Conservation (phyloP, 2,329 filamentous ascomycete species). For the Aspergillus floridensis region DNA sequence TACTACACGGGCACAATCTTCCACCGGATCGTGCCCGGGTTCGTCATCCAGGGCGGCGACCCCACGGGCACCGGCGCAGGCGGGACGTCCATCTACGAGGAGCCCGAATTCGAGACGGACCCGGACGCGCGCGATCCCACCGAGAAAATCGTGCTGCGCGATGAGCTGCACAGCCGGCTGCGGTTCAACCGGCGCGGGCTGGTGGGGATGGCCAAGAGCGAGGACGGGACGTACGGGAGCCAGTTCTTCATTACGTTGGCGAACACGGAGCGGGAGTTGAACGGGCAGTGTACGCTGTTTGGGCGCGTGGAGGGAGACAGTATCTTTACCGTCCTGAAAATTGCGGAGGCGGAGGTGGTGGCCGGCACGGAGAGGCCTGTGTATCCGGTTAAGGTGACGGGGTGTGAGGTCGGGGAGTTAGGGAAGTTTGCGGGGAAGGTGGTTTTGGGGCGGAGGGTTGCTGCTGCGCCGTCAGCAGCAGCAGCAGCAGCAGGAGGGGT, state of each 20-base stretch:
- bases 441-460: slow-evolving; percentile 32
- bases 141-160: slow-evolving; percentile 66
- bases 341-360: slow-evolving; percentile 81
- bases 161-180: slow-evolving; percentile 88
- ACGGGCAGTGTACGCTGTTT: slow-evolving; percentile 89
- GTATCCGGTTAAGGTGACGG: slow-evolving; percentile 74
- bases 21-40: slow-evolving; percentile 86
- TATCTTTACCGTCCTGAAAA: slow-evolving; percentile 92
- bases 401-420: slow-evolving; percentile 46
- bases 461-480: slow-evolving; percentile 16
- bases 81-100: slow-evolving; percentile 88
- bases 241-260: slow-evolving; percentile 96
- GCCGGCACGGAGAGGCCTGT: slow-evolving; percentile 77
- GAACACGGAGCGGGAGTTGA: slow-evolving; percentile 75
- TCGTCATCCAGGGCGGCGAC: slow-evolving; percentile 92
- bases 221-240: slow-evolving; percentile 76
- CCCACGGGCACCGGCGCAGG: slow-evolving; percentile 89
- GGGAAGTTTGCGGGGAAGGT: slow-evolving; percentile 47
- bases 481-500: slow-evolving; percentile 28
- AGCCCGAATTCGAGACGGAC: slow-evolving; percentile 58
- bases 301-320: slow-evolving; percentile 89
- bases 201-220: slow-evolving; percentile 87
- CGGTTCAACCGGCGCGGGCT: slow-evolving; percentile 90
- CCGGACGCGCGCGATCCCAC: slow-evolving; percentile 46
- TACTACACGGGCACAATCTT: slow-evolving; percentile 95